A percentile compares a stretch with the other conserved stretches of the same genome.
These are phyloP conservation scores for Neonectria neomacrospora DNA, from an alignment of 2,329 filamentous ascomycete genomes.

Conservation along the genomic window DNA sequence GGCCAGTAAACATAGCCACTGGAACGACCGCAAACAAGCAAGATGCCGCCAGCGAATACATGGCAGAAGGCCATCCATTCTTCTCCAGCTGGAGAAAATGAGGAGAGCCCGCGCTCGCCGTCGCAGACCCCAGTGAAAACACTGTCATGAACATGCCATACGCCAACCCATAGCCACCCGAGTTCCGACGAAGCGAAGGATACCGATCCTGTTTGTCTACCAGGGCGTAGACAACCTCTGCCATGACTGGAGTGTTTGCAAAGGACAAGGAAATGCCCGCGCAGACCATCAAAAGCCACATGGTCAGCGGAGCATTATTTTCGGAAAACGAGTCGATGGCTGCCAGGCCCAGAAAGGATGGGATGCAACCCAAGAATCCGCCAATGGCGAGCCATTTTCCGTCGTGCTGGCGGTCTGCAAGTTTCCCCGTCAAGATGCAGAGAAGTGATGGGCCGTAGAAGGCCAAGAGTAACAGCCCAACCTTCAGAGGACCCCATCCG, in stretches of 20 bases:
- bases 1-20: conserved; percentile 20
- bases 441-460: conserved; percentile 29
- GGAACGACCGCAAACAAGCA: conserved; percentile 17
- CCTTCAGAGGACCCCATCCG: conserved; percentile 8
- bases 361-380: conserved; percentile 23
- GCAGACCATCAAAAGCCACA: conserved; percentile 27
- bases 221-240: conserved; percentile 26
- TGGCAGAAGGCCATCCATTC: conserved; percentile 22
- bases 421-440: conserved; percentile 18
- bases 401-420: conserved; percentile 23
- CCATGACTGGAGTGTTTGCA: conserved; percentile 31
- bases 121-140: conserved; percentile 26
- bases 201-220: conserved; percentile 23
- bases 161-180: conserved; percentile 29
- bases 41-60: conserved; percentile 21
- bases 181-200: conserved; percentile 20
- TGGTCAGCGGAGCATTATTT: not conserved
- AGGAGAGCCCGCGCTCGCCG: conserved; percentile 24
- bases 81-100: conserved; percentile 15
- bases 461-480: conserved; percentile 22
- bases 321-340: conserved; percentile 11
- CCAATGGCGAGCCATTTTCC: conserved; percentile 25
- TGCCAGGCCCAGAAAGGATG: conserved; percentile 22
- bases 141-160: conserved; percentile 32
- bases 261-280: conserved; percentile 26